phyloP scores from a whole-genome alignment of 805 yeast species.

The Scheffersomyces stipitis region DNA sequence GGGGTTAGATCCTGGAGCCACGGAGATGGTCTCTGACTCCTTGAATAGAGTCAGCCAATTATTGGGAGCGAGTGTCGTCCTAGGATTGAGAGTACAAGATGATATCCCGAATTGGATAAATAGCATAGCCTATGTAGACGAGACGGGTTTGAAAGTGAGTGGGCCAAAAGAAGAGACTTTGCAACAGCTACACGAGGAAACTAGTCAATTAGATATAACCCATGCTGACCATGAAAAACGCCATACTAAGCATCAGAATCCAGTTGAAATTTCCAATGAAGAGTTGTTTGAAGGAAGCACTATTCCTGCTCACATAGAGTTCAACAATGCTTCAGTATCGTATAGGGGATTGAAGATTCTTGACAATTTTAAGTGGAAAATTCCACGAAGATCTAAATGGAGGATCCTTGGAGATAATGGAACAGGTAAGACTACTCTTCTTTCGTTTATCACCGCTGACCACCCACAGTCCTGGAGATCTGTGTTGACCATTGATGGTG shows the following conservation, averaged over 20 bases:
- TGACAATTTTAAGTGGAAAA: conserved; percentile 61
- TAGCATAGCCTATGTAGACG: conserved; percentile 65
- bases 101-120: conserved; percentile 76
- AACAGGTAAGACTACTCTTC: conserved; percentile 85
- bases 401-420: conserved; percentile 90
- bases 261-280: not conserved
- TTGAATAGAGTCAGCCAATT: conserved; percentile 31
- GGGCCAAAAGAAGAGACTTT: conserved; percentile 39
- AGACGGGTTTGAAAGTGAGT: conserved; percentile 48
- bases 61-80: conserved; percentile 55
- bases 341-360: conserved; percentile 66
- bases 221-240: not conserved
- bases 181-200: not conserved
- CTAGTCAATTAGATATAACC: not conserved
- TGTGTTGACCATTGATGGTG: conserved; percentile 61
- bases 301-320: conserved; percentile 34
- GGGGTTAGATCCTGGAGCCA: conserved; percentile 81
- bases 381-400: conserved; percentile 77
- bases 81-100: conserved; percentile 81
- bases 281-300: not conserved
- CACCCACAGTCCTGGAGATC: conserved; percentile 96
- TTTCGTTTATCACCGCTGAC: conserved; percentile 85
- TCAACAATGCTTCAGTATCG: conserved; percentile 61
- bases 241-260: not conserved
- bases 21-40: conserved; percentile 56